Percentiles rank a stretch among this genome's conserved stretches.
phyloP scores from a whole-genome alignment of 2,329 filamentous ascomycete species.

The Beauveria sp. region DNA sequence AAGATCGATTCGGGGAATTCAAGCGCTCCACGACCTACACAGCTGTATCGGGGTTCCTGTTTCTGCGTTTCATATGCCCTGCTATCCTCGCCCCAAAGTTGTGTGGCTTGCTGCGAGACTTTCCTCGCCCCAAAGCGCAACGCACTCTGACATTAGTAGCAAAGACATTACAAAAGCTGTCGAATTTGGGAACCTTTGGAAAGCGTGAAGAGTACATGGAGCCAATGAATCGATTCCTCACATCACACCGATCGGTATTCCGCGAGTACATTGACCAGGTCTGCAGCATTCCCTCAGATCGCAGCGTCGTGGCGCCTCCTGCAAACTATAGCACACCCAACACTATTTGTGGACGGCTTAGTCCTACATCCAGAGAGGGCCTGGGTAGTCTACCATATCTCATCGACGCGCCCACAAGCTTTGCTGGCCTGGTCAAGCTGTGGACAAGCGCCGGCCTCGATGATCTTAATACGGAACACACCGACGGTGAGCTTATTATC shows the following conservation, averaged over 20 bases:
- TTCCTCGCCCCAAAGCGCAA: constrained; percentile 74
- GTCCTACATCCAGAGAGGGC: constrained; percentile 75
- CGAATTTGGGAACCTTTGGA: constrained; percentile 85
- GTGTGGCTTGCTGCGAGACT: constrained; percentile 76
- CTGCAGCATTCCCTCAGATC: constrained; percentile 72
- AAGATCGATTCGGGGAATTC: constrained; percentile 91
- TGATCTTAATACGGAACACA: constrained; percentile 26
- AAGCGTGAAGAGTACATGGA: constrained; percentile 99
- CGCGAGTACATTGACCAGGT: constrained; percentile 82
- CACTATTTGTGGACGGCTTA: constrained; percentile 77
- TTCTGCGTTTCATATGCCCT: constrained; percentile 90
- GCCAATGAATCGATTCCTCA: constrained; percentile 88
- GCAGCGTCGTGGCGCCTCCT: constrained; percentile 56
- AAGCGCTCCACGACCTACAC: constrained; percentile 84
- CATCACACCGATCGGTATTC: constrained; percentile 67
- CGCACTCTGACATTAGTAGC: constrained; percentile 86
- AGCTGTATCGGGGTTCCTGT: constrained; percentile 89
- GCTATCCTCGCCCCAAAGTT: constrained; percentile 94
- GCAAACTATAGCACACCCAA: constrained; percentile 89
- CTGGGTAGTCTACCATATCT: constrained; percentile 91
- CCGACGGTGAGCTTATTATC: constrained; percentile 43
- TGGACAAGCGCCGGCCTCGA: constrained; percentile 56
- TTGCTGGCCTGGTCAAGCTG: constrained; percentile 73
- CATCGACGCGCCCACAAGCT: constrained; percentile 80
- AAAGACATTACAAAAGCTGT: constrained; percentile 83